These are phyloP conservation scores for Gaeumannomyces tritici DNA, from an alignment of 2,329 filamentous ascomycete species.

Conservation along the genomic window DNA sequence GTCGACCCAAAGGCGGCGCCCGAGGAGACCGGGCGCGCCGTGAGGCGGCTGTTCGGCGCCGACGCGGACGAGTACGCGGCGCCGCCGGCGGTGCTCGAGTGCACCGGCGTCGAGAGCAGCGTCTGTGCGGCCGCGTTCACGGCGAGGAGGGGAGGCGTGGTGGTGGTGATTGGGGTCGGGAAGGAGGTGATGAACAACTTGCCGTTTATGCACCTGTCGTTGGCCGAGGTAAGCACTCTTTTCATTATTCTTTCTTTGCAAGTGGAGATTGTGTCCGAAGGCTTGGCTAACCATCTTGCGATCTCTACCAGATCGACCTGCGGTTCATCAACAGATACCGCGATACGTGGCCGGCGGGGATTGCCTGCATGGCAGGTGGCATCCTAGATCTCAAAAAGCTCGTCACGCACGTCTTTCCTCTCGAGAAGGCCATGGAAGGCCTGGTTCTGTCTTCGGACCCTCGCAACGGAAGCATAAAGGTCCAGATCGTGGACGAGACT, in stretches of 20 bases:
- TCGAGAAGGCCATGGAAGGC: constrained; percentile 52
- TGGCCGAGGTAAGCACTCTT: constrained; percentile 39
- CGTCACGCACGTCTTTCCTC: constrained; percentile 52
- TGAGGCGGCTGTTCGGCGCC: constrained; percentile 42
- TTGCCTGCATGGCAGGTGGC: constrained; percentile 48
- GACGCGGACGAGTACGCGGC: constrained; percentile 40
- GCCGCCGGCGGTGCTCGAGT: constrained; percentile 52
- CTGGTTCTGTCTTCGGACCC: constrained; percentile 41
- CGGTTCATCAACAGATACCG: constrained; percentile 63
- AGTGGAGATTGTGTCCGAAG: too few relatives aligned
- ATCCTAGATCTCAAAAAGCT: constrained; percentile 52
- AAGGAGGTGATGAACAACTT: constrained; percentile 53
- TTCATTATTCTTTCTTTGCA: too few relatives aligned
- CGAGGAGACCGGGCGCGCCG: constrained; percentile 39
- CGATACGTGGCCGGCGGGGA: constrained; percentile 60
- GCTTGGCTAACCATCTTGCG: too few relatives aligned
- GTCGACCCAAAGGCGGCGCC: constrained; percentile 34
- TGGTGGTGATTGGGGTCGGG: constrained; percentile 58
- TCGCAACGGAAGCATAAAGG: constrained; percentile 46
- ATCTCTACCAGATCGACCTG: constrained; percentile 57
- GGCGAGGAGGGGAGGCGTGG: constrained; percentile 45
- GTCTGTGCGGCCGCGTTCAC: constrained; percentile 48
- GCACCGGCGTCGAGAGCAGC: constrained; percentile 56
- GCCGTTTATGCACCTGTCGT: constrained; percentile 56
- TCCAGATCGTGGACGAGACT: constrained; percentile 45